Base-by-base conservation (phyloP, 177 flowering plant species). In the Vitis hybrid region DNA sequence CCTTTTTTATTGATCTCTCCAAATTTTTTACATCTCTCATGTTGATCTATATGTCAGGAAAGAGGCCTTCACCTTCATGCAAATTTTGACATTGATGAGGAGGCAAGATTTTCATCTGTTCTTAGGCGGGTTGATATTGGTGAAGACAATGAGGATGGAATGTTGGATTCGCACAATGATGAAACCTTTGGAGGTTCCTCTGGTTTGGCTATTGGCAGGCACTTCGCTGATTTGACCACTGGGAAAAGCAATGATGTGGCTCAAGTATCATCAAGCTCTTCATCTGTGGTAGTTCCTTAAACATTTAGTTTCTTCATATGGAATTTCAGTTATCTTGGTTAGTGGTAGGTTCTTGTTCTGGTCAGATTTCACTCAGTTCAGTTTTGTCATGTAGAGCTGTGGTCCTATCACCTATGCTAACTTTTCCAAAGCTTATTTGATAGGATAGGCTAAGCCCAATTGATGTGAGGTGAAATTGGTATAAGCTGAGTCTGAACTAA, bases 1-100 rank as follows among this genome's bases (percentile, higher is more conserved):
- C 63, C 66, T 61, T 5, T 32, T 54, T 34, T 48, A 62, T 10
- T 34, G 30, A 34, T 72, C 55, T 66, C 17, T 34, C n/a, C 17
- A 0, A 14, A 1, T 50, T 50, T 60, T 15, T 73, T 56, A 62
- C 30, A 30, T 66, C 52, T 71, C 30, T 49, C 10, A 56, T 69
- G 26, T 64, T 64, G 62, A 30, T 55, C 34, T 63, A 10, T 66
- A 64, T 34, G 52, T 72, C 82, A 96, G 99, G 99, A 94, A 81
- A 85, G 98, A 71, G 99, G 98, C 57, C 56, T 80, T 59, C 75
- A 75, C 48, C 71, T 83, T 59, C 75, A 77, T 76, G 97, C 77
- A 18, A 78, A 80, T 70, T 74, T 92, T 73, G 96, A 88, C 75
- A 67, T 86, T 71, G 98, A 94, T 70, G 99, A 96, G 79, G 99